Conservation (phyloP, 1,284 basidiomycete genomes). For the Fistulina hepatica region DNA sequence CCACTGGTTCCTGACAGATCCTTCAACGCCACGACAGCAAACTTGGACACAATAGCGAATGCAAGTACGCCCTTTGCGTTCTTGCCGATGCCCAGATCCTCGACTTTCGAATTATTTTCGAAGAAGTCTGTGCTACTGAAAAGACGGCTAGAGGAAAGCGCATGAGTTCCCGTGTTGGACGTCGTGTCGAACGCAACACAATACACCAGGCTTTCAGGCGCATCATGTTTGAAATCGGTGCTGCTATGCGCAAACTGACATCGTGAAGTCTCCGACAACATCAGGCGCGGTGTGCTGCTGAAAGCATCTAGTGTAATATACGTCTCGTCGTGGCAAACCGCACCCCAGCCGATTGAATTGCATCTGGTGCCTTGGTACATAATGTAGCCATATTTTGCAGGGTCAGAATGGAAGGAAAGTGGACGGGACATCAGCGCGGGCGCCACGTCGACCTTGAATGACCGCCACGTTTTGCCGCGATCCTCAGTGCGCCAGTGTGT, state of each 20-base stretch:
- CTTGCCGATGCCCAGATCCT: constrained; percentile 79
- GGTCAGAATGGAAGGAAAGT: constrained; percentile 76
- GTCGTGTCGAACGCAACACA: constrained; percentile 76
- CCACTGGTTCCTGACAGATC: constrained; percentile 39
- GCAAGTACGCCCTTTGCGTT: constrained; percentile 79
- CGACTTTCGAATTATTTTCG: constrained; percentile 44
- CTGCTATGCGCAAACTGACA: constrained; percentile 86
- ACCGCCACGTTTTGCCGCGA: constrained; percentile 75
- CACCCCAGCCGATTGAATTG: constrained; percentile 45
- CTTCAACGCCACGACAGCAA: constrained; percentile 78
- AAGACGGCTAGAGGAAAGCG: constrained; percentile 58
- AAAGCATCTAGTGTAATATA: constrained; percentile 84
- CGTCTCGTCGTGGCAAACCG: constrained; percentile 75
- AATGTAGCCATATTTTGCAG: constrained; percentile 58
- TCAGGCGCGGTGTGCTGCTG: constrained; percentile 39
- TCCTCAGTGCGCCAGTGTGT: constrained; percentile 82
- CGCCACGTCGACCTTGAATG: constrained; percentile 58
- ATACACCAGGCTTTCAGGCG: constrained; percentile 66
- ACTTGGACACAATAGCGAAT: constrained; percentile 85
- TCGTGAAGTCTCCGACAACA: constrained; percentile 59
- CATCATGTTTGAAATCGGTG: constrained; percentile 64
- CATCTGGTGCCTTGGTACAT: constrained; percentile 80
- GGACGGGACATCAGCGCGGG: constrained; percentile 53
- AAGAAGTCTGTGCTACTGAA: constrained; percentile 83
- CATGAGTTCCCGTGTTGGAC: constrained; percentile 36